Base-by-base conservation (phyloP, 441 rosid genomes). In the Populus hybrid region DNA sequence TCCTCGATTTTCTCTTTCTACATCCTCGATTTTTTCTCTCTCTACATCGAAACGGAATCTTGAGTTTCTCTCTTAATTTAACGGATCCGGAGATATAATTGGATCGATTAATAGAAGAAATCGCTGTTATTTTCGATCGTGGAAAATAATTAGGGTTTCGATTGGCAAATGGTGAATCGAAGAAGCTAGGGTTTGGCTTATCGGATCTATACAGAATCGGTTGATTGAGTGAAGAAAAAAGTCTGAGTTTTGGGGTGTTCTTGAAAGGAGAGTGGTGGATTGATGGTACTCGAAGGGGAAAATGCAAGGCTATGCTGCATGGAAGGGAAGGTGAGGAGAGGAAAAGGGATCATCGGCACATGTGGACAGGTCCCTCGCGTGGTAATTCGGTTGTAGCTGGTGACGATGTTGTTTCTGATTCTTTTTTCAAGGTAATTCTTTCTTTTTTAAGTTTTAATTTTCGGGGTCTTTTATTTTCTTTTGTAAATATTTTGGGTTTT, bases 301-400 rank as follows among this genome's bases (percentile, higher is more conserved):
- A 30, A 30, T 30, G 32, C 32, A 30, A 30, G 32, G 32, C 32
- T 30, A 30, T 30, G 32, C 32, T 30, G 32, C 32, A 30, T 30
- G 32, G 32, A 30, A 30, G 32, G 32, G 32, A 30, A 30, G 32
- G 32, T 30, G 32, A 30, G 82, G 85, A 82, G 86, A 78, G 87
- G 83, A 81, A 83, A 73, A 83, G 67, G 72, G 74, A 80, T 32
- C 76, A 81, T 76, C 91, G 81, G 94, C 97, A 87, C 90, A 92
- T 94, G 97, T 89, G 88, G 88, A 84, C 84, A 73, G 89, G 83
- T 84, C 88, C 90, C 78, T 72, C 88, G 40, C 92, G 90, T 90
- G 81, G 74, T 81, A 88, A 50, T 81, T 80, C 85, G 81, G 79
- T 75, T 77, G 81, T 86, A 72, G 89, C 80, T 74, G 86, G 83